phyloP scores from a whole-genome alignment of 1,139 yeast genomes.

The Geotrichum histeridarum region DNA sequence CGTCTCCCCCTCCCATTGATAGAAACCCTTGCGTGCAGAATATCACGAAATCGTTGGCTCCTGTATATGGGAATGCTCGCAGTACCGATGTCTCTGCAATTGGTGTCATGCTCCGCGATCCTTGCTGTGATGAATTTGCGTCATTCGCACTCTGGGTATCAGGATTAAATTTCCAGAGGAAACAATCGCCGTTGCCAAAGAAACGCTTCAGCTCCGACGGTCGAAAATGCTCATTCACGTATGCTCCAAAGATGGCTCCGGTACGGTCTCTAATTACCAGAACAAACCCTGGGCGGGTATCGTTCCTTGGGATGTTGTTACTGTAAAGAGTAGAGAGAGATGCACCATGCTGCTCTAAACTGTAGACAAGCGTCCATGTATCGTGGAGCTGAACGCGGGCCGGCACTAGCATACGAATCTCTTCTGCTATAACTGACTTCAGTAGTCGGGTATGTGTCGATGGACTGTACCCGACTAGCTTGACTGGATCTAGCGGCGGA shows the following conservation, averaged over 20 bases:
- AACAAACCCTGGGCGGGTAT: conserved; percentile 61
- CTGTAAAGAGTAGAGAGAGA: conserved; percentile 70
- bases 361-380: conserved; percentile 72
- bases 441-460: conserved; percentile 55
- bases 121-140: not conserved
- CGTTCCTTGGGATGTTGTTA: conserved; percentile 36
- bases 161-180: conserved; percentile 60
- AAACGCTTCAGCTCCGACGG: conserved; percentile 56
- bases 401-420: conserved; percentile 68
- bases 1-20: conserved; percentile 88
- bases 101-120: conserved; percentile 30
- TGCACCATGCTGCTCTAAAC: conserved; percentile 87
- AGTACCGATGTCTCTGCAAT: conserved; percentile 33
- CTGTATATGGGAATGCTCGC: conserved; percentile 84
- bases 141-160: not conserved
- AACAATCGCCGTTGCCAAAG: conserved; percentile 93
- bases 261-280: conserved; percentile 60
- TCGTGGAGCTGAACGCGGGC: conserved; percentile 70
- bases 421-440: conserved; percentile 59
- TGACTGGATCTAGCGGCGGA: conserved; percentile 47
- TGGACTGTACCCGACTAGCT: conserved; percentile 52
- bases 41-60: conserved; percentile 77
- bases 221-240: conserved; percentile 65
- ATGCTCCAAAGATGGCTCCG: conserved; percentile 74
- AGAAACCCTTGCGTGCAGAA: conserved; percentile 75